These are phyloP conservation scores for Nepenthes alata DNA, from an alignment of 179 eudicot genomes.

Conservation along the genomic window DNA sequence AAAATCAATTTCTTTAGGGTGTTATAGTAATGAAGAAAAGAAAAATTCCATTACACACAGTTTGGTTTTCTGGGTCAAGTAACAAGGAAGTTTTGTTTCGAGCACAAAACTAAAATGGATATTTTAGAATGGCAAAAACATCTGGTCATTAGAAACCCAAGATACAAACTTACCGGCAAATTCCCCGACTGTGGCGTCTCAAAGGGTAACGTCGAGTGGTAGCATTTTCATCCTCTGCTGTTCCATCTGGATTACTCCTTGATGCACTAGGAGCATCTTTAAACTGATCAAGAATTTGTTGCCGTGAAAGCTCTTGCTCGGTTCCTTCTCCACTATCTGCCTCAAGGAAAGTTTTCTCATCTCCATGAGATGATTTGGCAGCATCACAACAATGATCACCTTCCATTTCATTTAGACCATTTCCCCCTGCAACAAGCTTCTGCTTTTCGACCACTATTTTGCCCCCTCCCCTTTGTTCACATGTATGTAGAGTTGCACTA, in stretches of 20 bases:
- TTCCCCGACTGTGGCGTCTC: conserved; percentile 16
- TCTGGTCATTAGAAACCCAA: conserved; percentile 4
- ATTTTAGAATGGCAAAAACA: neutral
- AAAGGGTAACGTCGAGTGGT: conserved; percentile 11
- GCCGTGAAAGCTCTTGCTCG: conserved; percentile 6
- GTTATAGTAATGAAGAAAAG: too few species aligned
- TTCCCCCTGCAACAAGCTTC: too few species aligned
- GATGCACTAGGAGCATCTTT: conserved; percentile 9
- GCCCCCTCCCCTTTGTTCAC: conserved; percentile 9
- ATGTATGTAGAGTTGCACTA: neutral
- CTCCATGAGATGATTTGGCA: conserved; percentile 11
- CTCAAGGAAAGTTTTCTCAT: conserved; percentile 3
- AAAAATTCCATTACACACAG: too few species aligned
- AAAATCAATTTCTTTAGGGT: too few species aligned
- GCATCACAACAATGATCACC: conserved; percentile 5
- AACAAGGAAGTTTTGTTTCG: neutral
- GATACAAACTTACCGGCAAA: conserved; percentile 17
- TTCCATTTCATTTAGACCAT: conserved; percentile 4
- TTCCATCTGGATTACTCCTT: conserved; percentile 19
- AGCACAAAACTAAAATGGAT: too few species aligned
- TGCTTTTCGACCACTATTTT: neutral
- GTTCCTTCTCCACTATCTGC: conserved; percentile 8
- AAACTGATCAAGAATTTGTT: conserved; percentile 2
- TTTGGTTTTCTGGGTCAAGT: neutral
- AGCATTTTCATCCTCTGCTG: conserved; percentile 11